Conservation (phyloP, 1,284 basidiomycete genomes). For the Apiotrichum mycotoxinovorans region DNA sequence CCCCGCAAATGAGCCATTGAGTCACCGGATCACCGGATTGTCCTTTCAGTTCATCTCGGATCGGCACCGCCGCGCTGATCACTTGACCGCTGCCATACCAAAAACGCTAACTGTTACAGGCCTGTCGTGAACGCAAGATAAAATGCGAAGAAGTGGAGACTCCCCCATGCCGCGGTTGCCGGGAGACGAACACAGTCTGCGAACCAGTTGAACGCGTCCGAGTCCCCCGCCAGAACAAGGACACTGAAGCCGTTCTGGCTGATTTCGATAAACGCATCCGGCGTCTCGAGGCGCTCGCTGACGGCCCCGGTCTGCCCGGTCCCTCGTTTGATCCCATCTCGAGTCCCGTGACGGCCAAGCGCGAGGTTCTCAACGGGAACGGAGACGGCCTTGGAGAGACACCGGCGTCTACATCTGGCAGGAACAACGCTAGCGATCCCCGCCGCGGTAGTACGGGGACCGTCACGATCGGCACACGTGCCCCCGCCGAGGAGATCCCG, state of each 20-base stretch:
- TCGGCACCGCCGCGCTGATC: no score
- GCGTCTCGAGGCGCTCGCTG: conserved; percentile 1
- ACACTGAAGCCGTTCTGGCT: not conserved
- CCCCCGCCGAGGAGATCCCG: not conserved
- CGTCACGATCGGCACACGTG: not conserved
- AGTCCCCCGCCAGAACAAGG: not conserved
- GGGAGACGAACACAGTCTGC: conserved; percentile 11
- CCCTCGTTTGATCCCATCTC: not conserved
- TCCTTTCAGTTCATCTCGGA: no score
- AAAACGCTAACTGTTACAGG: not conserved
- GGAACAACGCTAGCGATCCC: not conserved
- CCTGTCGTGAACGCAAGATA: conserved; percentile 12
- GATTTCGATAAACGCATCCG: conserved; percentile 6
- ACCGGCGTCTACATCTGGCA: not conserved
- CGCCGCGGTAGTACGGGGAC: not conserved
- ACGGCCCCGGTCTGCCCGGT: not conserved
- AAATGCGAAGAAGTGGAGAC: conserved; percentile 9
- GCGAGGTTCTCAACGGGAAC: not conserved
- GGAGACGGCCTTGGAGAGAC: no score
- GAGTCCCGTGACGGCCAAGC: not conserved
- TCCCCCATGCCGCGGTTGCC: conserved; percentile 8
- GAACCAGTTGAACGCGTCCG: conserved; percentile 6
- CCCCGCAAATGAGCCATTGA: no score
- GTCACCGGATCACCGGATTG: no score
- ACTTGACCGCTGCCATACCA: no score